Evolutionary conservation across 495 filamentous ascomycete genomes (phyloP).

Genomic region (Umbilicaria muhlenbergii): DNA sequence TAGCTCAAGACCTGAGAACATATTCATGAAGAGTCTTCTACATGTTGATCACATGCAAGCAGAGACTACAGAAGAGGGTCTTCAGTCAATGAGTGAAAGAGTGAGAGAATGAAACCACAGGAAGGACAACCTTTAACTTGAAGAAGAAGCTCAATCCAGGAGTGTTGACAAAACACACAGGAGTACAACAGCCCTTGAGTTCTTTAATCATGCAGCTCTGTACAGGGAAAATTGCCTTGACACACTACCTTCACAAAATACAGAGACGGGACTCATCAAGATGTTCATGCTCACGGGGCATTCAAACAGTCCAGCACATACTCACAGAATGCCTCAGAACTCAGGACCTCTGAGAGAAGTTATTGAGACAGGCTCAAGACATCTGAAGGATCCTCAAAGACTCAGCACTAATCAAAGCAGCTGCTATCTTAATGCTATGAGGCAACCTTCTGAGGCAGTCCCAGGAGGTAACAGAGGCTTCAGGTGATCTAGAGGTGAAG

Average conservation of each 20-base stretch:
- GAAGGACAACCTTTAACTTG: conserved; percentile 4
- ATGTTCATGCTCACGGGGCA: conserved; percentile 14
- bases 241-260: conserved; percentile 18
- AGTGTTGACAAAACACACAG: conserved; percentile 4
- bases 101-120: conserved; percentile 1
- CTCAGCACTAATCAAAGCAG: too few relatives aligned
- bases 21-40: too few relatives aligned
- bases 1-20: not conserved
- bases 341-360: not conserved
- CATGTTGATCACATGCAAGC: too few relatives aligned
- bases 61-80: conserved; percentile 11
- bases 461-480: too few relatives aligned
- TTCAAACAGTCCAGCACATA: conserved; percentile 17
- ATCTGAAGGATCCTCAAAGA: too few relatives aligned
- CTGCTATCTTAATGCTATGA: too few relatives aligned
- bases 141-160: not conserved
- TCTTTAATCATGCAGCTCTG: conserved; percentile 18
- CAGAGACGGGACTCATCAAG: conserved; percentile 14
- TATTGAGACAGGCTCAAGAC: not conserved
- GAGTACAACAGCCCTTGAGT: conserved; percentile 12
- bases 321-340: conserved; percentile 14
- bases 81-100: conserved; percentile 14
- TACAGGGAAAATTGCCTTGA: conserved; percentile 18
- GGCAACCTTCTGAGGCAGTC: too few relatives aligned
- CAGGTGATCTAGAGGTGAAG: too few relatives aligned